Evolutionary conservation across 495 filamentous ascomycete genomes (phyloP).

Genomic region (Pseudevernia furfuracea): DNA sequence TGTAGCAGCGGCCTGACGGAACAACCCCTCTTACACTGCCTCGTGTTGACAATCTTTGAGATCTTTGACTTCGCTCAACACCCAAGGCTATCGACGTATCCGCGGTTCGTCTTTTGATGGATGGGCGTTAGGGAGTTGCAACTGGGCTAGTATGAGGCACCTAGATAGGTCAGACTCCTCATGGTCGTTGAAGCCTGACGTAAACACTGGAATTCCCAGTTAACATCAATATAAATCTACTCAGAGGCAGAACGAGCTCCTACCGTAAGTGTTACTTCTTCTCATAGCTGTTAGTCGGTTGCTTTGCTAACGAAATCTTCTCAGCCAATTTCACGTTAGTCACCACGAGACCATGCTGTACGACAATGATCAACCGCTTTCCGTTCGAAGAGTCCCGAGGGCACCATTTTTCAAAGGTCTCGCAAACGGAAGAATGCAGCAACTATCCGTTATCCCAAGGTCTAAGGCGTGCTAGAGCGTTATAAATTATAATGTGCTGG

Average conservation of each 20-base stretch:
- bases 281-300: neutral
- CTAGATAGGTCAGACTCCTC: no score
- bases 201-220: neutral
- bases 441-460: neutral
- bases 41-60: no score
- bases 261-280: neutral
- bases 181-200: neutral
- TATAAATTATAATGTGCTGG: no score
- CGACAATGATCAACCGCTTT: neutral
- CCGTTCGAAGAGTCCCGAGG: neutral
- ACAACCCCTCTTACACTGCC: no score
- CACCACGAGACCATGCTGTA: no score
- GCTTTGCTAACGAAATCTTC: neutral
- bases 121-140: no score
- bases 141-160: no score
- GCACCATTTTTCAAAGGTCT: neutral
- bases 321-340: neutral
- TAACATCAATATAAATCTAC: neutral
- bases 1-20: no score
- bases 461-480: neutral
- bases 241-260: neutral
- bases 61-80: no score
- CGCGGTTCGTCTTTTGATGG: no score
- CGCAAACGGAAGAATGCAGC: neutral
- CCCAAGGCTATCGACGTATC: no score